A percentile compares a stretch with the other conserved stretches of the same genome.
These are phyloP conservation scores for Pseudogymnoascus sp. DNA, from an alignment of 2,329 filamentous ascomycete species.

Conservation along the genomic window DNA sequence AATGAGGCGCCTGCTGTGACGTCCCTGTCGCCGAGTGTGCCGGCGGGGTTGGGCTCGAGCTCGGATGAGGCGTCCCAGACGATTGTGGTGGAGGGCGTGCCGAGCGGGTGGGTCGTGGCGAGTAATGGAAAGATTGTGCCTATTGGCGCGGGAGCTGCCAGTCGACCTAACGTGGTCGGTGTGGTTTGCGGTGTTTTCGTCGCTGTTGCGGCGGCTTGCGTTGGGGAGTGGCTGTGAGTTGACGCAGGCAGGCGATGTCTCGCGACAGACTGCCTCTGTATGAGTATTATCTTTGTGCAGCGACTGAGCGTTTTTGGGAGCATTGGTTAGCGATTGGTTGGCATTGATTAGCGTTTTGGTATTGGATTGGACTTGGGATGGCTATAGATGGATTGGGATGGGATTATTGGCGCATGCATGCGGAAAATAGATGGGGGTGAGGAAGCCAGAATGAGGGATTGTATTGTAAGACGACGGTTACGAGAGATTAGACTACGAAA, in stretches of 20 bases:
- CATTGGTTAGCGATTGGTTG: conserved; percentile 1
- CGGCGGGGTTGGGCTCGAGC: conserved; percentile 58
- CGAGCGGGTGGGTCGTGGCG: conserved; percentile 75
- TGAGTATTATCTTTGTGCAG: neutral
- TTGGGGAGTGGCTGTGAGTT: neutral
- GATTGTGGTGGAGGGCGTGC: conserved; percentile 47
- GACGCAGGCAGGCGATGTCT: neutral
- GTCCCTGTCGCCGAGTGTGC: conserved; percentile 56
- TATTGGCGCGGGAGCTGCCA: conserved; percentile 58
- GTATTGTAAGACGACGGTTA: neutral
- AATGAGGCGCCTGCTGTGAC: conserved; percentile 57
- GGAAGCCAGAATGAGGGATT: neutral
- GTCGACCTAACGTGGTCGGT: conserved; percentile 39
- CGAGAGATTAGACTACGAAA: neutral
- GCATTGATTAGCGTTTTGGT: neutral
- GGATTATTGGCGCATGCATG: neutral
- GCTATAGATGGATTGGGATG: neutral
- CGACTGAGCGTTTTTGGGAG: neutral
- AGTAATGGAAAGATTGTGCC: conserved; percentile 72
- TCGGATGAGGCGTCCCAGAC: conserved; percentile 40
- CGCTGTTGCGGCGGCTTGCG: neutral
- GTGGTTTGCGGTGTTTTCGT: neutral
- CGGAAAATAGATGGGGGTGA: neutral
- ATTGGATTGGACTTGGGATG: neutral
- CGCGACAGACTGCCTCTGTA: neutral